Evolutionary conservation across 208 protist genomes (phyloP), one percentile per base, ranked within the genome.

Genomic region (Leishmania turanica): DNA sequence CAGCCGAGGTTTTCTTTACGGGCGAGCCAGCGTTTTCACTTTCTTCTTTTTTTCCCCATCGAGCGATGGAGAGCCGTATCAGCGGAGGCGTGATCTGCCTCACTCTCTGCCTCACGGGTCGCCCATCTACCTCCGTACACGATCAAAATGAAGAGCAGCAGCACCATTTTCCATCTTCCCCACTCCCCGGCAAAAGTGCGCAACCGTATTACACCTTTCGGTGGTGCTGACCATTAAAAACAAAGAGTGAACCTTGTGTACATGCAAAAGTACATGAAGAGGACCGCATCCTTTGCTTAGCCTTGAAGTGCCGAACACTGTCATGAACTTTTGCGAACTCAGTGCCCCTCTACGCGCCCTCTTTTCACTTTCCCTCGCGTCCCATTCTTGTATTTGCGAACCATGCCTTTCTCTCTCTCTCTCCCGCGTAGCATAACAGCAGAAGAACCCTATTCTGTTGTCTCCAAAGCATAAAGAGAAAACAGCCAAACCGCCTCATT

Each of bases 1-100:
- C 27, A 31, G 68, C 34, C 37, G 66, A 31, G 40, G 0, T 45
- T 80, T 76, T 78, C 54, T 75, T n/a, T 78, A 5, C 47, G 24
- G 3, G 47, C 21, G 53, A 47, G 6, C 42, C 9, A 7, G 31
- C 51, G 27, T 56, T 69, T 79, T 69, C 53, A 77, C 73, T 64
- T 75, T 51, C 69, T 79, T 79, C 37, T 58, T 9, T 9, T 34
- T 77, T 85, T 60, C 68, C 47, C 40, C 5, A 51, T 56, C 13
- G 21, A 2, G 53, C 17, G 71, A 75, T 75, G 49, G 21, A 49
- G 66, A 34, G 66, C 19, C 9, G 66, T 47, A 34, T 47, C 66
- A 71, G 66, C 40, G 21, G 66, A 49, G 66, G 49, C 66, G 8
- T 71, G 19, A 13, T 66, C 40, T 42, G 49, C 66, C 7, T n/a